A percentile compares a stretch with the other conserved stretches of the same genome.
Conservation (phyloP, 2,329 filamentous ascomycete genomes). For the Paecilomyces sp. region DNA sequence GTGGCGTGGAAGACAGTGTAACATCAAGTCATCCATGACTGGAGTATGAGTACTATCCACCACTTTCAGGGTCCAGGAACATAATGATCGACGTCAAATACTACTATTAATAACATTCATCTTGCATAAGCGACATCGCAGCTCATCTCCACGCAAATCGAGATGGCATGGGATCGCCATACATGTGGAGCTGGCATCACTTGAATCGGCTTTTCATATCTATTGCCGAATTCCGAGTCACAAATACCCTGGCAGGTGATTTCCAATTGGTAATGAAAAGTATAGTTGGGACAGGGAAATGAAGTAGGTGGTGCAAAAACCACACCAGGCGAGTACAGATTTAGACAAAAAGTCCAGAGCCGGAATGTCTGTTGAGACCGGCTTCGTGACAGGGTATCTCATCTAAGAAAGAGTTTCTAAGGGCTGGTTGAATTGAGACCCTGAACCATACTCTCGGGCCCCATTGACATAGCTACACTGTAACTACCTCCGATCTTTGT, state of each 20-base stretch:
- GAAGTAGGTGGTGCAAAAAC: too few relatives aligned
- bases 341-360: too few relatives aligned
- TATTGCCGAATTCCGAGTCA: neutral
- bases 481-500: too few relatives aligned
- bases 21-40: neutral
- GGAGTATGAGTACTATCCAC: neutral
- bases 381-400: too few relatives aligned
- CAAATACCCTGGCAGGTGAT: neutral
- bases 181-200: neutral
- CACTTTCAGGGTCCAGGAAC: neutral
- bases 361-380: too few relatives aligned
- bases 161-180: neutral
- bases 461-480: too few relatives aligned
- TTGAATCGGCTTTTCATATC: neutral
- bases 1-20: neutral
- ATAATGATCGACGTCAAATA: neutral
- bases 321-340: too few relatives aligned
- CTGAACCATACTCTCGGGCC: too few relatives aligned
- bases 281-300: too few relatives aligned
- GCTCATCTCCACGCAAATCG: neutral
- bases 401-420: too few relatives aligned
- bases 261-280: neutral
- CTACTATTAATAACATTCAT: neutral
- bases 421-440: too few relatives aligned
- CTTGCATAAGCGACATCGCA: neutral